Percentiles rank a stretch among this genome's conserved stretches.
Evolutionary conservation across 2,329 filamentous ascomycete species (phyloP).

Genomic region (Fusarium lateritium): DNA sequence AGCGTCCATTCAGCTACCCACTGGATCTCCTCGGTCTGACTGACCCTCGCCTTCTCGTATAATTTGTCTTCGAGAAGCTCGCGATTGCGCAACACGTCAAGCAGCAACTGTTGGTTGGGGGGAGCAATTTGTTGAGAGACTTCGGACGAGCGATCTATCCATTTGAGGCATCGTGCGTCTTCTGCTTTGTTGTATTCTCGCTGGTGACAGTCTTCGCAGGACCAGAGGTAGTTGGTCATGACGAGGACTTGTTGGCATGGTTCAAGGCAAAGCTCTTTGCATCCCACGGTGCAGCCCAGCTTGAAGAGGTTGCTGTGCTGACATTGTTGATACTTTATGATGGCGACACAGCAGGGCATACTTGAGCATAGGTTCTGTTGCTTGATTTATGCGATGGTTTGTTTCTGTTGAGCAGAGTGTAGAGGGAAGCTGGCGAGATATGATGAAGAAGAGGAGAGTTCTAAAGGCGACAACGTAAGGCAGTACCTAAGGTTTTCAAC

Average conservation of each 20-base stretch:
- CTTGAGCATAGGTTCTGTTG: background rate
- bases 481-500: conserved; percentile 3
- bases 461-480: background rate
- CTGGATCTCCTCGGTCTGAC: conserved; percentile 47
- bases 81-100: conserved; percentile 13
- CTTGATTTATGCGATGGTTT: background rate
- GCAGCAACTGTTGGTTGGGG: conserved; percentile 4
- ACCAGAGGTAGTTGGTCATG: conserved; percentile 46
- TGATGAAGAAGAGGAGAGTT: background rate
- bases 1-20: conserved; percentile 49
- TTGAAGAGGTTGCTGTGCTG: conserved; percentile 49
- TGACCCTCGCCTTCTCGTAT: conserved; percentile 14
- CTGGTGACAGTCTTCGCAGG: conserved; percentile 49
- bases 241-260: conserved; percentile 41
- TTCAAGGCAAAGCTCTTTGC: conserved; percentile 44
- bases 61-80: conserved; percentile 23
- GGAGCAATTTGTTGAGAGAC: background rate
- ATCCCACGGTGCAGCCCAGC: conserved; percentile 48
- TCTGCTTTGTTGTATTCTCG: conserved; percentile 13
- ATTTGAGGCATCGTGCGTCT: conserved; percentile 20
- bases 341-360: conserved; percentile 53
- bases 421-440: background rate
- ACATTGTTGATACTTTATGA: conserved; percentile 47
- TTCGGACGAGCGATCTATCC: conserved; percentile 10
- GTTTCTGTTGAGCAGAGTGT: background rate